phyloP scores from a whole-genome alignment of 1,284 basidiomycete genomes.

The Ceratobasidium sp. region DNA sequence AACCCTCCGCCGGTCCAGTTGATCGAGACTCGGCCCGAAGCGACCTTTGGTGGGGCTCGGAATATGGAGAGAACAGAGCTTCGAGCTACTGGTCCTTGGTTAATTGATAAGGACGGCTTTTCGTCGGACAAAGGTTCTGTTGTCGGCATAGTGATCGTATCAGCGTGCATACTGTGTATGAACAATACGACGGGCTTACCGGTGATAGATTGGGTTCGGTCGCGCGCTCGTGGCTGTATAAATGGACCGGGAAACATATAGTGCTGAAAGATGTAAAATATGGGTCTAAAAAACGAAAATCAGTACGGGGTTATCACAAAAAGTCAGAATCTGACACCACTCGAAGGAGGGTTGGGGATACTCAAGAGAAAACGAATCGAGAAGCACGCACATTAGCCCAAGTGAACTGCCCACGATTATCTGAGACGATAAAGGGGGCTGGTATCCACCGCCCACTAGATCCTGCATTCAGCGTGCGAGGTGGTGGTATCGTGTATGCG shows the following conservation, averaged over 20 bases:
- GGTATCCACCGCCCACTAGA: conserved; percentile 37
- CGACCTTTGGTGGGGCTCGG: conserved; percentile 12
- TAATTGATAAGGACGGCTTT: not conserved
- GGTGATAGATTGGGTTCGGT: conserved; percentile 7
- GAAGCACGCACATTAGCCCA: conserved; percentile 21
- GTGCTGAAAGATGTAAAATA: conserved; percentile 32
- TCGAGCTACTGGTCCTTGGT: conserved; percentile 17
- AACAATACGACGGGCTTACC: conserved; percentile 3
- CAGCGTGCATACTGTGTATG: not conserved
- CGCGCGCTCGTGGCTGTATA: conserved; percentile 15
- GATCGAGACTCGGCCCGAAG: not conserved
- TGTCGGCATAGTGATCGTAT: not conserved
- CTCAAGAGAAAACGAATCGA: not conserved
- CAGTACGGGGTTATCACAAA: not conserved
- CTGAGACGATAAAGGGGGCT: conserved; percentile 37
- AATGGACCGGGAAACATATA: conserved; percentile 33
- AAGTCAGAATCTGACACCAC: not conserved
- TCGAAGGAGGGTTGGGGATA: not conserved
- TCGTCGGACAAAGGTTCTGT: not conserved
- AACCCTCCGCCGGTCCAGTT: not conserved
- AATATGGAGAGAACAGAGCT: conserved; percentile 39
- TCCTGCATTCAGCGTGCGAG: conserved; percentile 22
- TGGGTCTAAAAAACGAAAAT: not conserved
- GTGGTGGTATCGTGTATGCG: not conserved
- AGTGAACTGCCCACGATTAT: conserved; percentile 30